Percentiles rank a stretch among this genome's conserved stretches.
Evolutionary conservation across 2,329 filamentous ascomycete species (phyloP).

Genomic region (Aspergillus spinulosporus): DNA sequence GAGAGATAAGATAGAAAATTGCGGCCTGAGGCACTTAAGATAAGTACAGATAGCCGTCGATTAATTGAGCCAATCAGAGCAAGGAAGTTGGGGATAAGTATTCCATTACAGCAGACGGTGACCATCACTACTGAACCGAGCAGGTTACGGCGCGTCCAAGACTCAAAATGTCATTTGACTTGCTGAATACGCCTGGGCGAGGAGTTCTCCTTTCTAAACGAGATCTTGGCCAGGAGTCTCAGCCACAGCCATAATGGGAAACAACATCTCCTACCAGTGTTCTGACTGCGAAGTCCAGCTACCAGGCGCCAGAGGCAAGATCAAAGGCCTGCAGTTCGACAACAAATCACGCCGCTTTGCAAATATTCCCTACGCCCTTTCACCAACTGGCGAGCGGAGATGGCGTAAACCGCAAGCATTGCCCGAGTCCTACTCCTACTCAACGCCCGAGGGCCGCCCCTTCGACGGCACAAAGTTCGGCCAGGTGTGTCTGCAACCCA

Average conservation of each 20-base stretch:
- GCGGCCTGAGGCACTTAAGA: background rate
- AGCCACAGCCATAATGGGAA: slow-evolving; percentile 11
- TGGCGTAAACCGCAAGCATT: slow-evolving; percentile 43
- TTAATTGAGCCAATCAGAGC: slow-evolving; percentile 13
- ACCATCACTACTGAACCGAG: background rate
- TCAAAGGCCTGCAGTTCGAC: slow-evolving; percentile 24
- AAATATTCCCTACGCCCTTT: slow-evolving; percentile 43
- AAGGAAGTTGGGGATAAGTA: background rate
- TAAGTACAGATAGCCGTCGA: slow-evolving; percentile 6
- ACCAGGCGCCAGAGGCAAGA: slow-evolving; percentile 1
- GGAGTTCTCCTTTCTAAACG: background rate
- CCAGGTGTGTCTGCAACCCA: slow-evolving; percentile 44
- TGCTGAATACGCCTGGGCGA: background rate
- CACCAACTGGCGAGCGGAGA: slow-evolving; percentile 39
- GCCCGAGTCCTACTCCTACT: slow-evolving; percentile 33
- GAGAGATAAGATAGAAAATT: background rate
- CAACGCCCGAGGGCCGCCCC: slow-evolving; percentile 22
- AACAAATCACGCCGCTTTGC: slow-evolving; percentile 32
- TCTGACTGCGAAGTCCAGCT: slow-evolving; percentile 13
- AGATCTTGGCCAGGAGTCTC: no score
- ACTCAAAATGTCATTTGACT: background rate
- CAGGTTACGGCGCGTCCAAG: no score
- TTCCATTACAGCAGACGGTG: background rate
- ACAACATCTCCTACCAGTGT: slow-evolving; percentile 18
- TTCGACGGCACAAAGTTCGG: slow-evolving; percentile 43